Conservation (phyloP, 306 rosid genomes). For the Arachis stenosperma region DNA sequence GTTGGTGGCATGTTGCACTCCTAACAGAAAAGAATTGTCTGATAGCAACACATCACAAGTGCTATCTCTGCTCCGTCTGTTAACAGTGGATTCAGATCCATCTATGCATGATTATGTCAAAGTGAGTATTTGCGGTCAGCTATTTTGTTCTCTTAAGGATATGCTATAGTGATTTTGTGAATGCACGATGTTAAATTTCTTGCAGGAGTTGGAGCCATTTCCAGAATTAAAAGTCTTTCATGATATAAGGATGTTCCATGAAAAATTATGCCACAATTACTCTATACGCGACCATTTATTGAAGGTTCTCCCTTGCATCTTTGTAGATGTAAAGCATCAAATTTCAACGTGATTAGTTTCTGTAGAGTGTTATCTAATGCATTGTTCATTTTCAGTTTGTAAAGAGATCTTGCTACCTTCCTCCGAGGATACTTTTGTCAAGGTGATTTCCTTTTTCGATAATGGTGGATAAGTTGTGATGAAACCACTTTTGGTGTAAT, state of each 20-base stretch:
- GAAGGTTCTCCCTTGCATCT: conserved; percentile 49
- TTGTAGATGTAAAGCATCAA: not conserved
- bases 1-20: conserved; percentile 80
- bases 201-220: conserved; percentile 85
- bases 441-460: conserved; percentile 54
- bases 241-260: conserved; percentile 65
- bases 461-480: not conserved
- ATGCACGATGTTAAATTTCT: conserved; percentile 32
- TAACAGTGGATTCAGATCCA: conserved; percentile 77
- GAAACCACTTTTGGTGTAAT: no score
- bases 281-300: conserved; percentile 77
- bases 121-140: conserved; percentile 54
- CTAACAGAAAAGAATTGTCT: conserved; percentile 53
- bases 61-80: conserved; percentile 62
- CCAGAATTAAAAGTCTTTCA: conserved; percentile 74
- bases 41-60: conserved; percentile 55
- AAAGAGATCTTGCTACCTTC: conserved; percentile 72
- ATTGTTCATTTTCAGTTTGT: conserved; percentile 64
- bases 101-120: conserved; percentile 75
- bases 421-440: conserved; percentile 76
- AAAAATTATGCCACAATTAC: conserved; percentile 70
- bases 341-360: conserved; percentile 11
- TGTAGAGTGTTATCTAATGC: conserved; percentile 13
- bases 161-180: conserved; percentile 31
- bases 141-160: conserved; percentile 29